Evolutionary conservation across 139 green algal species (phyloP).

Genomic region (Micractinium sp.): DNA sequence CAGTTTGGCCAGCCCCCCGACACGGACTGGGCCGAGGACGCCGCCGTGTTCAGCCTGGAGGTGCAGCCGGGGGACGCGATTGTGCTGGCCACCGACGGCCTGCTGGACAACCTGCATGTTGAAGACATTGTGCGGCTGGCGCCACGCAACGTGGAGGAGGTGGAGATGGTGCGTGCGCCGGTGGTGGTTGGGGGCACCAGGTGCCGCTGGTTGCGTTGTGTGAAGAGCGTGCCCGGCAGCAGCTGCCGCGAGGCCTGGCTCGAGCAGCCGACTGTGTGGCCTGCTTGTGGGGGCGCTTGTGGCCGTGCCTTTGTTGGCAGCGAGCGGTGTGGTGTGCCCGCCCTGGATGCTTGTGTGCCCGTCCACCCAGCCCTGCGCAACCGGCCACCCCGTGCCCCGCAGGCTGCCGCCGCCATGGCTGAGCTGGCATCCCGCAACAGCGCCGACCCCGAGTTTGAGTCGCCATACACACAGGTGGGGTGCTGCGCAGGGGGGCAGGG

Average conservation of each 20-base stretch:
- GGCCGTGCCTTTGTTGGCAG: too few species aligned
- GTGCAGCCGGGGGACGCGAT: conserved; percentile 86
- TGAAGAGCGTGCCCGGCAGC: background rate
- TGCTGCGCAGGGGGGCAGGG: background rate
- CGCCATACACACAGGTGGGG: conserved; percentile 80
- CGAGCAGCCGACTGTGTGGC: too few species aligned
- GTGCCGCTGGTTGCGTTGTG: too few species aligned
- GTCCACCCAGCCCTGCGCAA: too few species aligned
- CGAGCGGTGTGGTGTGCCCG: too few species aligned
- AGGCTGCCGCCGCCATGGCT: conserved; percentile 55
- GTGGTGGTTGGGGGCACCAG: too few species aligned
- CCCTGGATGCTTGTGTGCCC: background rate
- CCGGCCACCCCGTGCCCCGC: background rate
- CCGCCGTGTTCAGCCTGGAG: conserved; percentile 10
- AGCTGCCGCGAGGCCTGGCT: background rate
- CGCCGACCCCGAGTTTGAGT: conserved; percentile 70
- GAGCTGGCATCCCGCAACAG: conserved; percentile 43
- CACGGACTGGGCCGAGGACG: conserved; percentile 26
- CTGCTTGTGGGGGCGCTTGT: too few species aligned
- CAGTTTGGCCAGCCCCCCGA: conserved; percentile 28
- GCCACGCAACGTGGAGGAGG: conserved; percentile 22
- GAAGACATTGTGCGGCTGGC: conserved; percentile 78
- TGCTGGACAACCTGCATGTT: conserved; percentile 97
- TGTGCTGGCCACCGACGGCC: conserved; percentile 91
- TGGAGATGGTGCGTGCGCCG: conserved; percentile 34